Evolutionary conservation across 768 basidiomycete genomes (phyloP), one percentile per base, ranked within the genome.

Genomic region (Russula foetens): DNA sequence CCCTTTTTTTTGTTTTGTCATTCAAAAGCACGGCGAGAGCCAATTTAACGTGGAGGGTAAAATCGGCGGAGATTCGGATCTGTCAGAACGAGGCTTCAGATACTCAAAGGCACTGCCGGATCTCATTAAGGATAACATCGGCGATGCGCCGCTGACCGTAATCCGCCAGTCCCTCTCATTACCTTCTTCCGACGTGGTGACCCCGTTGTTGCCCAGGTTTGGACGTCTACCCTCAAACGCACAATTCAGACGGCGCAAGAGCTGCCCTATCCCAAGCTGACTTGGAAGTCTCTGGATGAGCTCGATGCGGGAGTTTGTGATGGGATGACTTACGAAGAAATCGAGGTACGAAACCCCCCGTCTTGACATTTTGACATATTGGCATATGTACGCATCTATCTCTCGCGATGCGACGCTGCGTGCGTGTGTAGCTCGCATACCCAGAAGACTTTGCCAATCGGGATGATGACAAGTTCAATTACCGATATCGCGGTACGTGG

Each of bases 391-490:
- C 11, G 31, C 6, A 33, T 33, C 31, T 33, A 11, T 33, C 31
- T 33, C 31, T 33, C 11, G 5, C 31, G n/a, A n/a, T n/a, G n/a
- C n/a, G n/a, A n/a, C 31, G 5, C 31, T 11, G 31, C 31, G 11
- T 33, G 6, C 11, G 8, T 1, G 1, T 59, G 4, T 65, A 96
- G 92, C 84, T 86, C 80, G 82, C 86, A 63, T 99, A 98, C 71
- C 97, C 97, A 0, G 97, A 99, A 59, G 97, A 99, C 70, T 98
- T 95, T 73, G 94, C 92, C 17, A 94, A 95, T 70, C 85, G 97
- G 26, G 97, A 99, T 68, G 93, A 98, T 60, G 97, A 99, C 78
- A 99, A 99, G 74, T 99, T 97, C 74, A 98, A 98, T 73, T 99
- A 99, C 73, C 85, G 97, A 29, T 98, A 98, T 72, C 82, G 97